Evolutionary conservation across 805 yeast species (phyloP), one percentile per base, ranked within the genome.

Genomic region (Pichia paraexigua): DNA sequence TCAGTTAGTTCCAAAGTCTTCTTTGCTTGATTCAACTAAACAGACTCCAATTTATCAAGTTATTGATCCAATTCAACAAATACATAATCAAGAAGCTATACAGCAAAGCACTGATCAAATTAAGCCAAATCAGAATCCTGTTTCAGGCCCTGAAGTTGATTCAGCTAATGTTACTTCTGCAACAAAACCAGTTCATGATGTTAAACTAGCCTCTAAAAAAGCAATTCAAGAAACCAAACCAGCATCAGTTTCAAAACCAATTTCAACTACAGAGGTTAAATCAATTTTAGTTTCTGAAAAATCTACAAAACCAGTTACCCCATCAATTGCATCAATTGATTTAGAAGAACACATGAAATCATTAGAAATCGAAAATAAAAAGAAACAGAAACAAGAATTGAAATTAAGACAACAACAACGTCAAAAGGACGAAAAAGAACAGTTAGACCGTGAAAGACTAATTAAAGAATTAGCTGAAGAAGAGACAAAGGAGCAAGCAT

Each of bases 281-380:
- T n/a, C n/a, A n/a, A n/a, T n/a, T n/a, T n/a, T n/a, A n/a, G n/a
- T n/a, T n/a, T n/a, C n/a, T n/a, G n/a, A n/a, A n/a, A n/a, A n/a
- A 30, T 4, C n/a, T 13, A 5, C 12, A 18, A 41, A 40, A 17
- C 9, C 49, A 17, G 24, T 46, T 22, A 20, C 30, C 6, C 46
- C 35, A 15, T 46, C 50, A 15, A 18, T 40, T 37, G 41, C 35
- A 15, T 46, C 50, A 15, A 18, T 40, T 37, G 41, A 47, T 18
- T 32, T 47, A 17, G 50, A 43, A 35, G 50, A 47, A n/a, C 50
- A 44, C 15, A 47, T 47, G 39, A 47, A 49, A 30, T 21, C 39
- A 8, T 32, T 46, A 24, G 46, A 47, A 39, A 21, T 52, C 5
- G 53, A 54, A 43, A 50, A 43, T 18, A 52, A 48, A 21, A 32